Evolutionary conservation across 2,329 filamentous ascomycete genomes (phyloP).

Genomic region (Trichophyton schoenleinii): DNA sequence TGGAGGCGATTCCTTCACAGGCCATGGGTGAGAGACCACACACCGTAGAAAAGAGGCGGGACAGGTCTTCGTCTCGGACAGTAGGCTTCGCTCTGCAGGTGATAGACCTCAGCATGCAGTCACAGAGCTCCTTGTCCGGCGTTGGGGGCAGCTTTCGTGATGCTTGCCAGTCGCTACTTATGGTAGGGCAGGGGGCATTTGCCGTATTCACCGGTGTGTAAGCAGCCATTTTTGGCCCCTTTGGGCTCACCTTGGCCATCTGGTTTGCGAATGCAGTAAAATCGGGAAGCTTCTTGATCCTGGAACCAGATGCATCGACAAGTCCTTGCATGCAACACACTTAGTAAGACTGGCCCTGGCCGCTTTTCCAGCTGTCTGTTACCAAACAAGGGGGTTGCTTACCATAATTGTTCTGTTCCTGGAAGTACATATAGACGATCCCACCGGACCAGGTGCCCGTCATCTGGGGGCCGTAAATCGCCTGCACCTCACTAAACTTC

Average conservation of each 20-base stretch:
- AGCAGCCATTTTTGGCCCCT: conserved; percentile 48
- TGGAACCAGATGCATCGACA: conserved; percentile 50
- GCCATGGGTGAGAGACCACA: conserved; percentile 28
- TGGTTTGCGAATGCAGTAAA: conserved; percentile 60
- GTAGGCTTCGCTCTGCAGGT: conserved; percentile 53
- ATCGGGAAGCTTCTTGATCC: conserved; percentile 57
- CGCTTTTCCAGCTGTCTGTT: neutral
- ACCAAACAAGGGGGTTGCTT: conserved; percentile 18
- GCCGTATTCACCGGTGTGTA: conserved; percentile 67
- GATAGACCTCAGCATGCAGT: conserved; percentile 69
- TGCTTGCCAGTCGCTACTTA: conserved; percentile 54
- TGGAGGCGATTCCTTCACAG: conserved; percentile 29
- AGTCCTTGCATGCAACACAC: conserved; percentile 19
- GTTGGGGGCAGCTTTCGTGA: conserved; percentile 60
- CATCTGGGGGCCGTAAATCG: conserved; percentile 73
- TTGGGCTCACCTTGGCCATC: conserved; percentile 56
- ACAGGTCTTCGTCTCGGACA: conserved; percentile 48
- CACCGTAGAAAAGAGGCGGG: conserved; percentile 50
- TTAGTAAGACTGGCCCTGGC: conserved; percentile 7
- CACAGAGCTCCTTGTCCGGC: conserved; percentile 66
- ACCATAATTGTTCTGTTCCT: conserved; percentile 83
- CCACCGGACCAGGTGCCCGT: conserved; percentile 79
- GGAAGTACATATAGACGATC: conserved; percentile 98
- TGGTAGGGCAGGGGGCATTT: conserved; percentile 55
- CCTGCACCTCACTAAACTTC: conserved; percentile 70